phyloP scores from a whole-genome alignment of 2,329 filamentous ascomycete species.

The Dactylonectria estremocensis region DNA sequence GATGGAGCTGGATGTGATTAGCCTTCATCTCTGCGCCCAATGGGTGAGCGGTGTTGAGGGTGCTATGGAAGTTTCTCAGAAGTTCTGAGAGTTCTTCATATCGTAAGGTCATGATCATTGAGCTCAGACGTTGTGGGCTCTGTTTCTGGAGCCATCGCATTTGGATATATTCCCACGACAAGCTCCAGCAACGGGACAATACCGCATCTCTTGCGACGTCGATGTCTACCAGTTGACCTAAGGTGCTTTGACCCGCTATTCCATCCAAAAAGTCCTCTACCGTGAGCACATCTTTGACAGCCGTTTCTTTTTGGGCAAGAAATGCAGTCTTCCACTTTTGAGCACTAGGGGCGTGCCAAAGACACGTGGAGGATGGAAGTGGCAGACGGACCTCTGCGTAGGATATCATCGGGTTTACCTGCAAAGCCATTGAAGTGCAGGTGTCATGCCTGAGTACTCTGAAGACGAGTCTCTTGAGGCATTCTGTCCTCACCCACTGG shows the following conservation, averaged over 20 bases:
- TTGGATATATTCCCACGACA: conserved; percentile 15
- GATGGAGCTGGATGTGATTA: conserved; percentile 6
- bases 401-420: conserved; percentile 13
- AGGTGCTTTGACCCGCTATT: not conserved
- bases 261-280: conserved; percentile 12
- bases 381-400: conserved; percentile 11
- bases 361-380: not conserved
- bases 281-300: not conserved
- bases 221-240: not conserved
- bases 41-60: not conserved
- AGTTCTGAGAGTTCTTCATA: conserved; percentile 9
- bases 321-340: conserved; percentile 9
- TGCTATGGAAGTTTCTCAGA: not conserved
- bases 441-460: conserved; percentile 17
- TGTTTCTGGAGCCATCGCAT: conserved; percentile 4
- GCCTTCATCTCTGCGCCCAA: conserved; percentile 1
- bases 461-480: conserved; percentile 8
- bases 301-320: not conserved
- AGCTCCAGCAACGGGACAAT: conserved; percentile 10
- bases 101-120: not conserved
- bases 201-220: conserved; percentile 1
- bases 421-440: conserved; percentile 9
- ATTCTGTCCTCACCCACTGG: not conserved
- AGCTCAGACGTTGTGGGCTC: not conserved
- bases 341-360: conserved; percentile 10